phyloP scores from a whole-genome alignment of 345 rosid species.

The Arabidopsis suecica region DNA sequence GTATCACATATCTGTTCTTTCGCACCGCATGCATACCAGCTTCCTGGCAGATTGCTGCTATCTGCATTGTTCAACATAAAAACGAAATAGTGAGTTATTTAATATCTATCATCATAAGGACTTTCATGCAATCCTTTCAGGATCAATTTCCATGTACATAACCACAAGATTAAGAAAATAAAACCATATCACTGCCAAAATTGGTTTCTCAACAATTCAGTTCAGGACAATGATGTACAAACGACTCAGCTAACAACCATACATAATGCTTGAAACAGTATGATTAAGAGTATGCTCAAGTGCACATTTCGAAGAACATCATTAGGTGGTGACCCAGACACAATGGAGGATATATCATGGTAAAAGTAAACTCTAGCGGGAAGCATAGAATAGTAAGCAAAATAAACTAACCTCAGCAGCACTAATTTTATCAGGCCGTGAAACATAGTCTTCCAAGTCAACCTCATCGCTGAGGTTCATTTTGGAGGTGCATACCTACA shows the following conservation, averaged over 20 bases:
- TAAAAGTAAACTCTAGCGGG: not conserved
- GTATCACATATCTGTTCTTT: constrained; percentile 94
- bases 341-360: not conserved
- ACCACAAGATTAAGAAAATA: not conserved
- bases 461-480: constrained; percentile 98
- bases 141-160: not conserved
- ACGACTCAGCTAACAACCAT: constrained; percentile 16
- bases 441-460: constrained; percentile 98
- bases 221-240: constrained; percentile 18
- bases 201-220: constrained; percentile 6
- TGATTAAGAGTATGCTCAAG: constrained; percentile 15
- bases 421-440: constrained; percentile 97
- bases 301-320: not conserved
- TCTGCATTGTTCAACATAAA: constrained; percentile 51
- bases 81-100: not conserved
- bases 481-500: constrained; percentile 95
- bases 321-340: constrained; percentile 13
- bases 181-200: constrained; percentile 13
- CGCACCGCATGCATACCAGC: constrained; percentile 99
- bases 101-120: constrained; percentile 2
- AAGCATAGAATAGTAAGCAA: constrained; percentile 29
- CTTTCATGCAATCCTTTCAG: constrained; percentile 1
- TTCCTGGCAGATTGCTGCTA: constrained; percentile 97
- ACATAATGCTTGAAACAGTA: constrained; percentile 5
- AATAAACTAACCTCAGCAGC: constrained; percentile 91